Evolutionary conservation across 768 basidiomycete genomes (phyloP), one percentile per base, ranked within the genome.

Genomic region (Auriscalpium orientale): DNA sequence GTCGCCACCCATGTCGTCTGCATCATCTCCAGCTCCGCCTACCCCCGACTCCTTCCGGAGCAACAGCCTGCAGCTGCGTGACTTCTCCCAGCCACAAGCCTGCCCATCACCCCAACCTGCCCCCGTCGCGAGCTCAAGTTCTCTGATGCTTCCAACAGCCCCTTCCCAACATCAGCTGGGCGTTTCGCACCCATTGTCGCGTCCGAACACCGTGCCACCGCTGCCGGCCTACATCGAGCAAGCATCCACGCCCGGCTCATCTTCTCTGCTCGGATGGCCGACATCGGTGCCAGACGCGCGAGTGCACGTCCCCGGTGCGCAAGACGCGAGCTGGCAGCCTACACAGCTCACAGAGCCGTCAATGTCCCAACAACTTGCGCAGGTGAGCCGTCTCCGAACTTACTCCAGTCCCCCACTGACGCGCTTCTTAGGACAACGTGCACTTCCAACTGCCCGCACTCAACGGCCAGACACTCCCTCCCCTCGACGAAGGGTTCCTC

Each of bases 51-150:
- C 49, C 13, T 45, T 40, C 43, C 18, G 40, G 43, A 44, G 43
- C 52, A 28, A 7, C 28, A 28, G 28, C 28, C 28, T 28, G 28
- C 28, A 28, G 28, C 28, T 28, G 35, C 35, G 46, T 51, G 21
- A 46, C 52, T 22, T 49, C n/a, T 11, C 49, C 11, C 46, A 33
- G 20, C 28, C 28, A 28, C 33, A 49, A 12, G 37, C 9, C 12
- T 15, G 28, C 21, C 43, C 58, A 33, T 50, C 58, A 40, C 37
- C 49, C 37, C 51, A 49, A 56, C 20, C 56, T 47, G 53, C 8
- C 21, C 18, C 18, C 15, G 40, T 15, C 40, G 40, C 40, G 40
- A 15, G 15, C 7, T 15, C 40, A 8, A 43, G 40, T 8, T 13
- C 40, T 4, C 18, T 43, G 40, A 43, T 43, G 40, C 40, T 43